Base-by-base conservation (phyloP, 257 asterid genomes). In the Nicotiana benthamiana region DNA sequence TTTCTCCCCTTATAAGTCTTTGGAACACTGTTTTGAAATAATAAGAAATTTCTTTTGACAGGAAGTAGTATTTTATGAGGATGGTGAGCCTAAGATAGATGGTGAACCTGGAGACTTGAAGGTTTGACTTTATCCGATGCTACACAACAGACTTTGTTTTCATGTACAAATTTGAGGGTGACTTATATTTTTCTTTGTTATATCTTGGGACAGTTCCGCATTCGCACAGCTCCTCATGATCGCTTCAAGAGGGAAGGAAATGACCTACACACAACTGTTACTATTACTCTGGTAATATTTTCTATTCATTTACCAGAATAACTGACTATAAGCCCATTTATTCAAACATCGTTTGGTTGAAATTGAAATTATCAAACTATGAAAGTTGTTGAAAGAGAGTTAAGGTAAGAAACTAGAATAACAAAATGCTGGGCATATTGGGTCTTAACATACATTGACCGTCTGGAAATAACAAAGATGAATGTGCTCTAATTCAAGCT, bases 51-150 rank as follows among this genome's bases (percentile, higher is more conserved):
- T 65, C 74, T 65, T 30, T 82, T 79, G 60, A 68, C 91, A 95
- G 99, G 99, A 93, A 87, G 94, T 95, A 79, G 87, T 92, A 74
- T 95, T 95, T 83, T 92, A 89, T 70, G 98, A 93, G 84, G 99
- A 95, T 18, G 99, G 99, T 75, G 99, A 93, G 86, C 97, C 99
- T 68, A 89, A 84, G 81, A 81, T 91, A 84, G 99, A 95, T 85
- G 99, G 99, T 72, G 99, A 95, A 90, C 83, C 98, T 78, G 99
- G 98, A 80, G 99, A 95, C 85, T 91, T 93, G 56, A 92, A 86
- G 98, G 99, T 95, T 77, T 81, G 92, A 51, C 81, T 34, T 53
- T 20, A 82, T 82, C 82, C 15, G 75, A 75, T 66, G 16, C 34
- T 68, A 82, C 74, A 16, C 59, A 52, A 24, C 2, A 34, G 34